Evolutionary conservation across 1,284 basidiomycete genomes (phyloP).

Genomic region (Marasmius tenuissimus): DNA sequence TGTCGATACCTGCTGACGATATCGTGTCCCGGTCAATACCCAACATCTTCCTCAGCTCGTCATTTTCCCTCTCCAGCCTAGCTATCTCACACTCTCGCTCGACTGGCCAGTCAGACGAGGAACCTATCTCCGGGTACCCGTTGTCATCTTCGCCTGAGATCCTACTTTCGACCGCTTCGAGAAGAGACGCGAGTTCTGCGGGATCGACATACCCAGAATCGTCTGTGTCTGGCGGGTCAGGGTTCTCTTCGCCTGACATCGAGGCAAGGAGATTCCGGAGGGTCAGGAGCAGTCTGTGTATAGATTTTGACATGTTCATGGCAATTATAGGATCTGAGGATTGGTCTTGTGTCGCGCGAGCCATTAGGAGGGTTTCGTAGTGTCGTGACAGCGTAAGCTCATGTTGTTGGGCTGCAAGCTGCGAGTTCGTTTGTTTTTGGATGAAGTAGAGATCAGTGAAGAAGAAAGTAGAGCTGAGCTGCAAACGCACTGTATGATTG

Average conservation of each 20-base stretch:
- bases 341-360: slow-evolving; percentile 65
- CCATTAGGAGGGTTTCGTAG: slow-evolving; percentile 85
- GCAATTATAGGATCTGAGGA: slow-evolving; percentile 61
- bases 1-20: slow-evolving; percentile 45
- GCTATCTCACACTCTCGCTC: slow-evolving; percentile 84
- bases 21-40: slow-evolving; percentile 65
- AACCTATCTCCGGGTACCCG: slow-evolving; percentile 13
- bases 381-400: slow-evolving; percentile 88
- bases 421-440: too few relatives aligned
- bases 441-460: slow-evolving; percentile 1
- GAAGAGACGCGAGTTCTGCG: slow-evolving; percentile 41
- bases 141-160: slow-evolving; percentile 19
- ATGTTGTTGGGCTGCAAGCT: slow-evolving; percentile 90
- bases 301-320: slow-evolving; percentile 50
- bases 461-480: not conserved
- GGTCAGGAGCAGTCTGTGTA: slow-evolving; percentile 71
- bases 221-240: slow-evolving; percentile 33
- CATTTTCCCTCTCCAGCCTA: slow-evolving; percentile 81
- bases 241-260: slow-evolving; percentile 57
- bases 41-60: slow-evolving; percentile 69
- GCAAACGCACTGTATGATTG: slow-evolving; percentile 78
- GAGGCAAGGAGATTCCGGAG: slow-evolving; percentile 74
- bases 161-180: slow-evolving; percentile 40
- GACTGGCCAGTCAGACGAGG: slow-evolving; percentile 73
- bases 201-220: slow-evolving; percentile 27